These are phyloP conservation scores for Astrephomene gubernaculifera DNA, from an alignment of 139 green algal genomes.

Conservation along the genomic window DNA sequence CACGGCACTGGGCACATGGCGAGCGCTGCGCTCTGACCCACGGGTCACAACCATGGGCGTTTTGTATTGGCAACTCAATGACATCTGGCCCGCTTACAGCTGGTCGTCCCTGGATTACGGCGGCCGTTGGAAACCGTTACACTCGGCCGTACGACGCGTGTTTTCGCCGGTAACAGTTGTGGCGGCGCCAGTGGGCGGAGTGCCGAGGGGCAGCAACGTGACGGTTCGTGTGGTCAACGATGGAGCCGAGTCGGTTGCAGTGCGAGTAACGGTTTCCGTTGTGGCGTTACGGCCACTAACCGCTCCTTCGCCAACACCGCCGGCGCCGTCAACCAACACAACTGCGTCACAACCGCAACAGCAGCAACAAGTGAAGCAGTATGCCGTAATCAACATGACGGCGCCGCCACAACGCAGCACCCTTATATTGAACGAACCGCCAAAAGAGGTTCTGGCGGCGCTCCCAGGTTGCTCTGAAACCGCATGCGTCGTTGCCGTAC, in stretches of 20 bases:
- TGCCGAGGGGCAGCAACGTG: background rate
- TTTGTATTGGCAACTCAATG: constrained; percentile 82
- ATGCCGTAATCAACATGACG: constrained; percentile 10
- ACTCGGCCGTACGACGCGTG: constrained; percentile 52
- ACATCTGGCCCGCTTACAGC: constrained; percentile 68
- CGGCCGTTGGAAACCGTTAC: constrained; percentile 72
- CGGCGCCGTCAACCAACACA: background rate
- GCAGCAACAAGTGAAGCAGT: background rate
- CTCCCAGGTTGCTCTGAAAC: constrained; percentile 17
- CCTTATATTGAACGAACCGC: background rate
- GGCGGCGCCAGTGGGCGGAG: background rate
- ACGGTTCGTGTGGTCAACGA: background rate
- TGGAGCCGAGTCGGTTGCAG: background rate
- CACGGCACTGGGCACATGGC: constrained; percentile 70
- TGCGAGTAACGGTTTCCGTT: no score
- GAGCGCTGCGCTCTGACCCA: constrained; percentile 64
- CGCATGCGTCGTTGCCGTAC: constrained; percentile 29
- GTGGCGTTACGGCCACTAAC: no score
- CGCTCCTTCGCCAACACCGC: background rate
- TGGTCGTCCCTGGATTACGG: constrained; percentile 75
- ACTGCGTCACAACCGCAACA: background rate
- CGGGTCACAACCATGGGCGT: constrained; percentile 76
- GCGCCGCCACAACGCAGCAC: constrained; percentile 15
- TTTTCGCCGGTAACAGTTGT: constrained; percentile 29
- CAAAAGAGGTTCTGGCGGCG: background rate